These are phyloP conservation scores for Saccharum spontaneum DNA, from an alignment of 176 grass and related monocot species.

Conservation along the genomic window DNA sequence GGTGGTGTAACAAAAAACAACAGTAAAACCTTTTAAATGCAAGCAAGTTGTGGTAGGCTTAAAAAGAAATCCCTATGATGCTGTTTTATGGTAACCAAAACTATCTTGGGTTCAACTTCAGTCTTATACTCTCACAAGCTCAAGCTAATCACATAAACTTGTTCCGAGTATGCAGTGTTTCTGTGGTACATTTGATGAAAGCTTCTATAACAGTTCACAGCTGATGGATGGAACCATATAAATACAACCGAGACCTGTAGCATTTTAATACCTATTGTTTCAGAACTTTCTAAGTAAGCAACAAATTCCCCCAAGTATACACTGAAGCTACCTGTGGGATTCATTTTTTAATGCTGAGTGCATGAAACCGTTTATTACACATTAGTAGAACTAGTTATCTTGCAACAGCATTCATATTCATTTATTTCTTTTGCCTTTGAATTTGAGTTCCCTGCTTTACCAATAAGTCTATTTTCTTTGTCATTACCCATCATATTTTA, in stretches of 20 bases:
- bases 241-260: slow-evolving; percentile 16
- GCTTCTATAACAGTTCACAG: slow-evolving; percentile 4
- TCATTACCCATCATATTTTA: slow-evolving; percentile 13
- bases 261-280: slow-evolving; percentile 20
- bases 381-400: slow-evolving; percentile 22
- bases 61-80: background rate
- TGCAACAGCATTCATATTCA: background rate
- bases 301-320: background rate
- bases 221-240: slow-evolving; percentile 6
- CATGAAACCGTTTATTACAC: background rate
- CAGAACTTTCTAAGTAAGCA: slow-evolving; percentile 25
- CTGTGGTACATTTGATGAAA: slow-evolving; percentile 28
- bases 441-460: background rate
- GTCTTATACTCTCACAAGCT: background rate
- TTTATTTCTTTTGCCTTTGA: slow-evolving; percentile 33
- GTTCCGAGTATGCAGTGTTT: slow-evolving; percentile 17
- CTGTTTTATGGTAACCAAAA: background rate
- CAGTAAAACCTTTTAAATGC: background rate
- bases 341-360: slow-evolving; percentile 11
- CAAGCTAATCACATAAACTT: slow-evolving; percentile 16
- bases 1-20: background rate
- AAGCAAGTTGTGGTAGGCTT: background rate
- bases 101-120: background rate
- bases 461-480: slow-evolving; percentile 10
- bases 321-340: background rate